Conservation (phyloP, 2,329 filamentous ascomycete species). For the Venturia pyrina region DNA sequence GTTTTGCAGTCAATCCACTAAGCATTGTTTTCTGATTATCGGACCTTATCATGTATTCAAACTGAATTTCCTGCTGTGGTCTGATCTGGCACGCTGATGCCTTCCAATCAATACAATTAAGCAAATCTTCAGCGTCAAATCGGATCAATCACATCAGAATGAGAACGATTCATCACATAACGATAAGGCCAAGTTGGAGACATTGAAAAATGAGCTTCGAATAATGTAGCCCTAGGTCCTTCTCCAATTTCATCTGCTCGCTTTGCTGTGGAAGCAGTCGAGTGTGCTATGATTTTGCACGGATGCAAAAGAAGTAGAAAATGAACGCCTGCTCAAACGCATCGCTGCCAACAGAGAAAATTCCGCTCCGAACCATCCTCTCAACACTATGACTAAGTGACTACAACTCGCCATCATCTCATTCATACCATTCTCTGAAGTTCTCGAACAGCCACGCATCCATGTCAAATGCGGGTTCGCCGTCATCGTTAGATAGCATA, state of each 20-base stretch:
- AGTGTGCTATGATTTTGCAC: not conserved
- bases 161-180: not conserved
- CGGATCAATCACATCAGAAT: not conserved
- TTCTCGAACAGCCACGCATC: too few relatives aligned
- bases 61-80: not conserved
- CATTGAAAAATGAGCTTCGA: not conserved
- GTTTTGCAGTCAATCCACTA: not conserved
- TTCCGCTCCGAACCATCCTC: not conserved
- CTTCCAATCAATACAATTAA: not conserved
- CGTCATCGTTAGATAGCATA: not conserved
- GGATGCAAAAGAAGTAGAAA: too few relatives aligned
- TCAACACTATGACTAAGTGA: not conserved
- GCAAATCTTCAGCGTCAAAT: not conserved
- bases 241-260: not conserved
- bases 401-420: not conserved
- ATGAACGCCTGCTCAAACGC: not conserved
- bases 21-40: not conserved
- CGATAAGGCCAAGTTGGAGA: not conserved
- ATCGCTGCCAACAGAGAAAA: not conserved
- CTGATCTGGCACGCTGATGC: not conserved
- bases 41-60: not conserved
- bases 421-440: not conserved
- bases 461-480: not conserved
- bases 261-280: not conserved
- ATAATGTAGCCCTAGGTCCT: not conserved